phyloP scores from a whole-genome alignment of 2,329 filamentous ascomycete species.

The Aspergillus novoparasiticus region DNA sequence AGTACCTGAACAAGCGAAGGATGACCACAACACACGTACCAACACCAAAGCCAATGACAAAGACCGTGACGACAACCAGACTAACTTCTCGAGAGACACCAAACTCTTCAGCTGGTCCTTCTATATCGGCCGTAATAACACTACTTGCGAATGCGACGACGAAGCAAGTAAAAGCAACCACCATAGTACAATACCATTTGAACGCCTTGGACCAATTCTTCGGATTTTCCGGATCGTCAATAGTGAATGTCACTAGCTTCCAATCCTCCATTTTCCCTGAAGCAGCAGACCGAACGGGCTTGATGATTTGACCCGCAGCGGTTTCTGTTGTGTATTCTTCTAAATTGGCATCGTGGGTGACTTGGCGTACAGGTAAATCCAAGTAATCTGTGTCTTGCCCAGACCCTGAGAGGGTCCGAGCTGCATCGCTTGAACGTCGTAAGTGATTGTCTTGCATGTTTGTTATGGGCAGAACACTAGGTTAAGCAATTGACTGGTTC shows the following conservation, averaged over 20 bases:
- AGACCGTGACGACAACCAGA: slow-evolving; percentile 71
- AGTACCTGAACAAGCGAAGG: slow-evolving; percentile 9
- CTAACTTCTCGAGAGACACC: slow-evolving; percentile 71
- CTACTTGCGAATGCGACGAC: slow-evolving; percentile 71
- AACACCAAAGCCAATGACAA: slow-evolving; percentile 80
- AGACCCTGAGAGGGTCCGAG: slow-evolving; percentile 30
- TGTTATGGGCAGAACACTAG: background rate
- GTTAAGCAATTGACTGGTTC: background rate
- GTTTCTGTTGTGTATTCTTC: slow-evolving; percentile 69
- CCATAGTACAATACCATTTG: slow-evolving; percentile 87
- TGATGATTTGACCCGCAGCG: slow-evolving; percentile 62
- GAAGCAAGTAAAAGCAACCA: slow-evolving; percentile 75
- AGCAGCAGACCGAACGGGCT: slow-evolving; percentile 56
- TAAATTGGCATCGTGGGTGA: slow-evolving; percentile 63
- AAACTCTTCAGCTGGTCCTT: slow-evolving; percentile 65
- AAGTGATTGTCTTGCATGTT: slow-evolving; percentile 18
- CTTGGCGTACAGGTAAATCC: slow-evolving; percentile 67
- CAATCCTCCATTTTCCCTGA: slow-evolving; percentile 56
- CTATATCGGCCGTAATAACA: slow-evolving; percentile 77
- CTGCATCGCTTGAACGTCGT: slow-evolving; percentile 18
- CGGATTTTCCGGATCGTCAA: slow-evolving; percentile 74
- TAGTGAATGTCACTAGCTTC: slow-evolving; percentile 70
- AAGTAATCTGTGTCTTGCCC: slow-evolving; percentile 42
- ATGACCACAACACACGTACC: slow-evolving; percentile 47
- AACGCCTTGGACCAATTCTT: slow-evolving; percentile 80